A percentile compares a stretch with the other conserved stretches of the same genome.
phyloP scores from a whole-genome alignment of 2,329 filamentous ascomycete species.

The Monosporascus sp. region DNA sequence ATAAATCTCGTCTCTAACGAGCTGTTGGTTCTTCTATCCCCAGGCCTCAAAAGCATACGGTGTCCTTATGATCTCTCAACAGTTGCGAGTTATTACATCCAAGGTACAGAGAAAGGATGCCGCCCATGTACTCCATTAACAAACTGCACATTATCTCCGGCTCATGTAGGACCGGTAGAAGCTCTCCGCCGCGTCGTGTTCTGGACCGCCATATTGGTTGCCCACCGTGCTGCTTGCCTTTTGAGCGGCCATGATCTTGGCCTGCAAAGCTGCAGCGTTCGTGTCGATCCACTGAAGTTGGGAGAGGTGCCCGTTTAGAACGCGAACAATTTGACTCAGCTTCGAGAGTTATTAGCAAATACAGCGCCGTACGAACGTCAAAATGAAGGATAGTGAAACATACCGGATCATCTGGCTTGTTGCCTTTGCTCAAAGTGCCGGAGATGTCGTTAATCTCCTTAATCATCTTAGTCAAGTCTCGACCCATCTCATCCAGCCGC shows the following conservation, averaged over 20 bases:
- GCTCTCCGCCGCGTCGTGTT: slow-evolving; percentile 73
- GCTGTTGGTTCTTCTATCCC: slow-evolving; percentile 1
- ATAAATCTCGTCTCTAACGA: slow-evolving; percentile 13
- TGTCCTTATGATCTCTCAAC: background rate
- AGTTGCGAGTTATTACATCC: background rate
- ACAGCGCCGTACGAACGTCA: slow-evolving; percentile 7
- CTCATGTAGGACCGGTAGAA: slow-evolving; percentile 89
- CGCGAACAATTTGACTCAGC: slow-evolving; percentile 91
- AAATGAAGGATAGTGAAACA: slow-evolving; percentile 35
- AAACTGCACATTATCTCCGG: slow-evolving; percentile 32
- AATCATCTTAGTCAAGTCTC: slow-evolving; percentile 91
- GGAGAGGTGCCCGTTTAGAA: slow-evolving; percentile 87
- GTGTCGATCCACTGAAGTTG: slow-evolving; percentile 92
- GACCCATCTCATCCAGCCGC: slow-evolving; percentile 87
- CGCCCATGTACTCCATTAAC: background rate
- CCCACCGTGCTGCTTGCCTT: slow-evolving; percentile 65
- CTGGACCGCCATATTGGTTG: slow-evolving; percentile 52
- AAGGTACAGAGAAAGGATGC: background rate
- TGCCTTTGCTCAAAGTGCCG: slow-evolving; percentile 81
- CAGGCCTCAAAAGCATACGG: no score
- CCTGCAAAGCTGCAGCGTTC: slow-evolving; percentile 73
- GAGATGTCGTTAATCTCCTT: slow-evolving; percentile 95
- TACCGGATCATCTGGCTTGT: slow-evolving; percentile 83
- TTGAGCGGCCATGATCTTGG: slow-evolving; percentile 78
- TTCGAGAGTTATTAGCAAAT: slow-evolving; percentile 31